Conservation (phyloP, 2,329 filamentous ascomycete genomes). For the Colletotrichum sublineola region DNA sequence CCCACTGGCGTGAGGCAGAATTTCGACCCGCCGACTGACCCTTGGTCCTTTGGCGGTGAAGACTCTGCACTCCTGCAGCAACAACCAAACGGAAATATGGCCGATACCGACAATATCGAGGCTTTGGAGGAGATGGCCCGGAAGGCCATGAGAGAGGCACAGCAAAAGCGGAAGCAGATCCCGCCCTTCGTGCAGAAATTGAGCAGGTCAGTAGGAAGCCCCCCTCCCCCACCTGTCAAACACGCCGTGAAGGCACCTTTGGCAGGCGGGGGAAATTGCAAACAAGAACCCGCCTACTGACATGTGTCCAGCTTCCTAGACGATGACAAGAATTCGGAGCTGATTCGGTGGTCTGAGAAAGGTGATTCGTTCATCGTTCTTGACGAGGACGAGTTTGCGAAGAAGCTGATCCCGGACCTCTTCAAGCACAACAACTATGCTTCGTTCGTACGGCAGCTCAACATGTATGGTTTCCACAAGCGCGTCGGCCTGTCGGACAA, state of each 20-base stretch:
- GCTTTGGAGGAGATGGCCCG: conserved; percentile 83
- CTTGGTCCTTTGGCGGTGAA: conserved; percentile 61
- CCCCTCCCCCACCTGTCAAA: neutral
- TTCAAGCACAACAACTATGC: conserved; percentile 99
- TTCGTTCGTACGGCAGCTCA: conserved; percentile 93
- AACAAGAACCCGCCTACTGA: conserved; percentile 40
- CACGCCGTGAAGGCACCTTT: neutral
- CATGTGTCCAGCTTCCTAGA: conserved; percentile 82
- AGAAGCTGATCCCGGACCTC: conserved; percentile 94
- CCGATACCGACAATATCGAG: conserved; percentile 79
- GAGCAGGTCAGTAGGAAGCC: conserved; percentile 79
- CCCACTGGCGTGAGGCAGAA: conserved; percentile 55
- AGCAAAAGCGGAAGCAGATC: conserved; percentile 93
- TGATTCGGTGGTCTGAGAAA: conserved; percentile 97
- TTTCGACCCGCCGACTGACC: conserved; percentile 57
- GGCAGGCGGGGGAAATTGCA: neutral
- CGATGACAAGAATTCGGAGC: conserved; percentile 89
- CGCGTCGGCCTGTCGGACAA: conserved; percentile 93
- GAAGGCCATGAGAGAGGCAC: conserved; percentile 87
- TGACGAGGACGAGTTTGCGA: conserved; percentile 98
- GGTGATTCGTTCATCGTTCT: conserved; percentile 97
- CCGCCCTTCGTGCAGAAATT: conserved; percentile 98
- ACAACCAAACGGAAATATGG: conserved; percentile 46
- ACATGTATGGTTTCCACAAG: conserved; percentile 99
- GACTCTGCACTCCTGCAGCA: conserved; percentile 52